Percentiles rank a stretch among this genome's conserved stretches.
phyloP scores from a whole-genome alignment of 805 yeast genomes.

The Huiozyma naganishii region DNA sequence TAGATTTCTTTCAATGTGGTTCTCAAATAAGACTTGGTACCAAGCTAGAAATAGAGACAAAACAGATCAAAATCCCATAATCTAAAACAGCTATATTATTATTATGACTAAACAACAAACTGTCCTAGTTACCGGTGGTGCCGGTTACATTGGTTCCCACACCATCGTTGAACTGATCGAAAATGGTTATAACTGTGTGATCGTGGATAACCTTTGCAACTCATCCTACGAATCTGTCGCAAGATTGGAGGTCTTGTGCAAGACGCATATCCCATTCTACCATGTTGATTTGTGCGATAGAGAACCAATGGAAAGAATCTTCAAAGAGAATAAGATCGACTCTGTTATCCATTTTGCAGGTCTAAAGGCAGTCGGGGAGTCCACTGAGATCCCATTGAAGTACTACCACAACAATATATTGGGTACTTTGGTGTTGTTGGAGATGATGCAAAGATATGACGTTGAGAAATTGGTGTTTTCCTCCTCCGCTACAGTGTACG shows the following conservation, averaged over 20 bases:
- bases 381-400: constrained; percentile 51
- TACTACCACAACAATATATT: constrained; percentile 60
- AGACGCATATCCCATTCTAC: constrained; percentile 41
- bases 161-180: constrained; percentile 54
- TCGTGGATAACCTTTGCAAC: constrained; percentile 59
- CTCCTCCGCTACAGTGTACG: constrained; percentile 76
- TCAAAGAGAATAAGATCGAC: constrained; percentile 37
- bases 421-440: constrained; percentile 52
- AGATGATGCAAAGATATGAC: constrained; percentile 36
- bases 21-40: too few relatives aligned
- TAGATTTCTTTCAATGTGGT: too few relatives aligned
- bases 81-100: too few relatives aligned
- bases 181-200: constrained; percentile 57
- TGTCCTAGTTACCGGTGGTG: constrained; percentile 73
- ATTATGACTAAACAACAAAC: constrained; percentile 20
- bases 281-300: constrained; percentile 47
- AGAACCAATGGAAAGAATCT: constrained; percentile 37
- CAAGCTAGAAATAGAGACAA: too few relatives aligned
- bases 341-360: constrained; percentile 76
- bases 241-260: constrained; percentile 44
- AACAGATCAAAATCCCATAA: too few relatives aligned
- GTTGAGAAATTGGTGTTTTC: constrained; percentile 56
- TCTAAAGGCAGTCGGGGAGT: constrained; percentile 74
- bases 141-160: constrained; percentile 81
- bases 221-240: constrained; percentile 57